These are phyloP conservation scores for Aspergillus fructus DNA, from an alignment of 2,329 filamentous ascomycete species.

Conservation along the genomic window DNA sequence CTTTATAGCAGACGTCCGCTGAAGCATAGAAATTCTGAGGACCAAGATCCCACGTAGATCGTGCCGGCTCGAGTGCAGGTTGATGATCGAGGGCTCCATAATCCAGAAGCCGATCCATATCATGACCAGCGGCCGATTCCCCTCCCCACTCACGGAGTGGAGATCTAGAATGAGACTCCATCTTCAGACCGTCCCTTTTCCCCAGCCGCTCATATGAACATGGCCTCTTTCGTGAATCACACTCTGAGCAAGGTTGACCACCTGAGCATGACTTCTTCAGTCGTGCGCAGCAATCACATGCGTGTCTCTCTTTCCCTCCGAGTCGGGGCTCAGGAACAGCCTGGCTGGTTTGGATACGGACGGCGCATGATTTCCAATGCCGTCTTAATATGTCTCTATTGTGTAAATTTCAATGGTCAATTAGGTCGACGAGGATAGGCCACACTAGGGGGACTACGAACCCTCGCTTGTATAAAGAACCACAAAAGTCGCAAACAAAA, in stretches of 20 bases:
- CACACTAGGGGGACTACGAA: conserved; percentile 12
- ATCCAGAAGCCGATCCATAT: neutral
- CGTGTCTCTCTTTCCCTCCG: conserved; percentile 28
- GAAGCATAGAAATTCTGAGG: conserved; percentile 21
- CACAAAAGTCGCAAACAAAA: conserved; percentile 26
- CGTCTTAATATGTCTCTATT: conserved; percentile 26
- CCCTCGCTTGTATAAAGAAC: conserved; percentile 26
- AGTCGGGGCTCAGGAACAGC: conserved; percentile 23
- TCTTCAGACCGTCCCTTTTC: neutral
- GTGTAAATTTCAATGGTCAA: neutral
- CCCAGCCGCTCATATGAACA: conserved; percentile 26
- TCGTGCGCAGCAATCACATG: conserved; percentile 30
- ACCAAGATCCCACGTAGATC: conserved; percentile 20
- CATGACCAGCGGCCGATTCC: neutral
- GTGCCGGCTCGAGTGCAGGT: neutral
- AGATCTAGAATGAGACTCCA: too few species aligned
- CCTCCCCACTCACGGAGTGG: neutral
- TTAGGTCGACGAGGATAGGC: neutral
- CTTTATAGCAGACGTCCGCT: conserved; percentile 5
- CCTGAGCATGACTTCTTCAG: conserved; percentile 29
- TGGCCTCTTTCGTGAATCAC: conserved; percentile 16
- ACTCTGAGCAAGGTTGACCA: conserved; percentile 24
- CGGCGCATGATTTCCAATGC: conserved; percentile 30
- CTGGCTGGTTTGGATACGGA: conserved; percentile 19
- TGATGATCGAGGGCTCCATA: neutral